phyloP scores from a whole-genome alignment of 495 filamentous ascomycete species.

The Symbiotaphrina buchneri region DNA sequence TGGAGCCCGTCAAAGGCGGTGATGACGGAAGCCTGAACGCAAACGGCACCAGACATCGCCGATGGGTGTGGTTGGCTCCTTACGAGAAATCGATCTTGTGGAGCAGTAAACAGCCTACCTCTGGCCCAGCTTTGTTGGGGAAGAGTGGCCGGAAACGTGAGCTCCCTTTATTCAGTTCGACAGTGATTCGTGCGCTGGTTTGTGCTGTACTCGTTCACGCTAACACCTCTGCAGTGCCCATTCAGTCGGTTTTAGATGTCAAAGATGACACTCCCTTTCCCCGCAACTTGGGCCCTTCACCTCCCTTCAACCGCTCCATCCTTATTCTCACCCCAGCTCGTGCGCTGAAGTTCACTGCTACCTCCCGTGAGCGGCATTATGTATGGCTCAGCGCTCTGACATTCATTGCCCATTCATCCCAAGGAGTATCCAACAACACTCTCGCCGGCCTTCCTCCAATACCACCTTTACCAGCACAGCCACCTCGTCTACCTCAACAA shows the following conservation, averaged over 20 bases:
- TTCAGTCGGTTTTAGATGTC: slow-evolving; percentile 92
- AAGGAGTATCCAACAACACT: slow-evolving; percentile 40
- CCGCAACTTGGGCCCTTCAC: slow-evolving; percentile 30
- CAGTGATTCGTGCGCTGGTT: slow-evolving; percentile 10
- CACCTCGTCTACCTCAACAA: slow-evolving; percentile 10
- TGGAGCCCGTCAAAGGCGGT: slow-evolving; percentile 29
- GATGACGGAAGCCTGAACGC: slow-evolving; percentile 23
- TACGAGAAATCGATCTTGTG: slow-evolving; percentile 93
- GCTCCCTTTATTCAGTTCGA: slow-evolving; percentile 12
- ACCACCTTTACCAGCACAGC: slow-evolving; percentile 24
- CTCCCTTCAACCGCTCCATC: slow-evolving; percentile 79
- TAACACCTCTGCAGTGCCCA: slow-evolving; percentile 37
- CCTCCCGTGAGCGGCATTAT: slow-evolving; percentile 67
- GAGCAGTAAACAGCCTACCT: slow-evolving; percentile 93
- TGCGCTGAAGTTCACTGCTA: slow-evolving; percentile 87
- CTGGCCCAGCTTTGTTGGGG: slow-evolving; percentile 68
- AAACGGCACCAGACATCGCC: slow-evolving; percentile 52
- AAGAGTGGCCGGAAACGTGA: slow-evolving; percentile 92
- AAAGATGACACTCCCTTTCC: slow-evolving; percentile 83
- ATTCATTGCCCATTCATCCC: slow-evolving; percentile 72
- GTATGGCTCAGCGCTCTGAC: slow-evolving; percentile 87
- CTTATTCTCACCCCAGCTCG: slow-evolving; percentile 82
- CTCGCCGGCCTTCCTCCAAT: slow-evolving; percentile 30
- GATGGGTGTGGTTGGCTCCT: slow-evolving; percentile 96
- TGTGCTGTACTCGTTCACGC: slow-evolving; percentile 6